Evolutionary conservation across 225 moss, liverwort and hornwort species (phyloP).

Genomic region (Pleurozium schreberi): DNA sequence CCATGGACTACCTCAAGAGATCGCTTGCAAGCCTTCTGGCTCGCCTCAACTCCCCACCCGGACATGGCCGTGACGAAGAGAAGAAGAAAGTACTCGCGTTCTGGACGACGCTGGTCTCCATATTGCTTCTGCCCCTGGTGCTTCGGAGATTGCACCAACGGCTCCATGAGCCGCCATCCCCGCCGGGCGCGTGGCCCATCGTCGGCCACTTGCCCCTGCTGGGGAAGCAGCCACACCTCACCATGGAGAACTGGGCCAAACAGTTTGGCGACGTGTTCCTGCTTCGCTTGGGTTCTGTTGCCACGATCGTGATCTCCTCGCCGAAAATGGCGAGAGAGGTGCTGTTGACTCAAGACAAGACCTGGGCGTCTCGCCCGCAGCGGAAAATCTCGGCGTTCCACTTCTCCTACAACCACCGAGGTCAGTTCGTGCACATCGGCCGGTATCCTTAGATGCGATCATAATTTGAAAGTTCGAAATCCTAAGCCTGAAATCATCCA

Average conservation of each 20-base stretch:
- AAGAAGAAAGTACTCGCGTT: background rate
- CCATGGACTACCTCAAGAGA: background rate
- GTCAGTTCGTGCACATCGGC: background rate
- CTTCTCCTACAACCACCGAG: conserved; percentile 35
- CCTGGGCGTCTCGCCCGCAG: conserved; percentile 27
- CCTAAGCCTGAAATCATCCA: background rate
- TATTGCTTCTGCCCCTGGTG: background rate
- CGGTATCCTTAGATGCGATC: background rate
- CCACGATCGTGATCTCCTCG: conserved; percentile 17
- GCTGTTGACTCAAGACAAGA: conserved; percentile 21
- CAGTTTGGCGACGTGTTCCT: conserved; percentile 15
- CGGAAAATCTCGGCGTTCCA: background rate
- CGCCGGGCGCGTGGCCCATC: conserved; percentile 25
- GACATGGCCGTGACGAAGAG: background rate
- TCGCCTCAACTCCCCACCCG: background rate
- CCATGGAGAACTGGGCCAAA: conserved; percentile 1
- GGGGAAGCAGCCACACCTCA: conserved; percentile 14
- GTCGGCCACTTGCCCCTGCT: conserved; percentile 32
- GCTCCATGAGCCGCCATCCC: conserved; percentile 24
- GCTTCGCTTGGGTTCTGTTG: conserved; percentile 18
- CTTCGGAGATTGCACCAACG: background rate
- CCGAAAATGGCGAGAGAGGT: conserved; percentile 18
- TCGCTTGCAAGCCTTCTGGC: background rate
- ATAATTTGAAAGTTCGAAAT: background rate
- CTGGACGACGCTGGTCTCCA: background rate